A percentile compares a stretch with the other conserved stretches of the same genome.
phyloP scores from a whole-genome alignment of 2,329 filamentous ascomycete genomes.

The Alternaria sp. region DNA sequence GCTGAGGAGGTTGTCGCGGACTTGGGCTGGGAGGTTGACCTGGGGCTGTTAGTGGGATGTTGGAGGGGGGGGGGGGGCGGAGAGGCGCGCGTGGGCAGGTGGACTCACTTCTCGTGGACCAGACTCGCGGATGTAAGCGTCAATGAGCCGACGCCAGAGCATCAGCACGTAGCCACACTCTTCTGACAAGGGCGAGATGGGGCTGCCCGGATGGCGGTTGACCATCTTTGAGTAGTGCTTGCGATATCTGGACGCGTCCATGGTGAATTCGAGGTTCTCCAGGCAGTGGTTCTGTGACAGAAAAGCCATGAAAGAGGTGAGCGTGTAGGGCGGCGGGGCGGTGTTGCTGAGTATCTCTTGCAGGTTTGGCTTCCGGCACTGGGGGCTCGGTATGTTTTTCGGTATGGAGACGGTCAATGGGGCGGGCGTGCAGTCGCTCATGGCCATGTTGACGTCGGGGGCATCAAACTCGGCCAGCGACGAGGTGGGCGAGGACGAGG shows the following conservation, averaged over 20 bases:
- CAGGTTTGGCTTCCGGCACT: constrained; percentile 74
- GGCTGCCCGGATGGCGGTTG: constrained; percentile 59
- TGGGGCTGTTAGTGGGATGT: constrained; percentile 34
- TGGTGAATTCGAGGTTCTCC: constrained; percentile 94
- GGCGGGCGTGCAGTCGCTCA: constrained; percentile 56
- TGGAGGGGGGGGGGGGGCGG: neutral
- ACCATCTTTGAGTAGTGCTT: constrained; percentile 69
- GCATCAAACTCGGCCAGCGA: constrained; percentile 49
- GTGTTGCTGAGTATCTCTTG: constrained; percentile 87
- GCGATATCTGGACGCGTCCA: constrained; percentile 88
- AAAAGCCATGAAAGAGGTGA: constrained; percentile 94
- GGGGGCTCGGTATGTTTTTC: constrained; percentile 55
- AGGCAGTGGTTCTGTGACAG: constrained; percentile 96
- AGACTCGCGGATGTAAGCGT: constrained; percentile 76
- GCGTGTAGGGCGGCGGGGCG: constrained; percentile 86
- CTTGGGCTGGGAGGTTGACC: constrained; percentile 80
- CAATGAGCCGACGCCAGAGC: constrained; percentile 86
- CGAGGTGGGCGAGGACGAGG: constrained; percentile 44
- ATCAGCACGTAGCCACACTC: constrained; percentile 75
- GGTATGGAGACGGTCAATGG: constrained; percentile 63
- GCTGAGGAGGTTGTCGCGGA: constrained; percentile 80
- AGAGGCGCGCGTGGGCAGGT: neutral
- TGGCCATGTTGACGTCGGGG: constrained; percentile 59
- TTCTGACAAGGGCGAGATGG: constrained; percentile 62
- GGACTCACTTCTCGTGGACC: constrained; percentile 48